Percentiles rank a stretch among this genome's conserved stretches.
phyloP scores from a whole-genome alignment of 2,329 filamentous ascomycete genomes.

The Aspergillus unguis region DNA sequence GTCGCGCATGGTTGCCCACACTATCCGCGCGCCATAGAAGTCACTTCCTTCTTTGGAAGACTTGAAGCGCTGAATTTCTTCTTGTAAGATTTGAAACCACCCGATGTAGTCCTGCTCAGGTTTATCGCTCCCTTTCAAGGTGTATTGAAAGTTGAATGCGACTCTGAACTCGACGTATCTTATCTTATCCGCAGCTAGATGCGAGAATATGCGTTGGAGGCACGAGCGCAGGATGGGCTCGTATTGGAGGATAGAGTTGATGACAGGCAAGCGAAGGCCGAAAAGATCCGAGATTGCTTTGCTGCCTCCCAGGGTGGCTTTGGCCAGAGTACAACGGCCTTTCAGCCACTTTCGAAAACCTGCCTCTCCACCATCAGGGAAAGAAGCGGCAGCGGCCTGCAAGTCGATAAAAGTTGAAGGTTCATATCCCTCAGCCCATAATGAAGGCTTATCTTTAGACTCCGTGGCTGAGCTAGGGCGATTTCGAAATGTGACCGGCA shows the following conservation, averaged over 20 bases:
- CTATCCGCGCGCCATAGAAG: constrained; percentile 82
- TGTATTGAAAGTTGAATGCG: constrained; percentile 70
- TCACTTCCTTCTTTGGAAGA: constrained; percentile 63
- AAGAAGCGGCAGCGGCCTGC: constrained; percentile 64
- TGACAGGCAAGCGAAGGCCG: constrained; percentile 66
- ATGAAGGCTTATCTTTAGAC: constrained; percentile 44
- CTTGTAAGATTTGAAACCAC: constrained; percentile 69
- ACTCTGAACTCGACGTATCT: constrained; percentile 79
- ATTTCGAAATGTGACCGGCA: constrained; percentile 62
- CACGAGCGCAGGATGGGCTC: constrained; percentile 84
- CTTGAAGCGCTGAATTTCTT: constrained; percentile 76
- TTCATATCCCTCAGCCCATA: constrained; percentile 67
- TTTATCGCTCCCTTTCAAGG: constrained; percentile 59
- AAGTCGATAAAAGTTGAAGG: constrained; percentile 58
- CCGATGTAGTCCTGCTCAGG: constrained; percentile 66
- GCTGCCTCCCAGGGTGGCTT: constrained; percentile 73
- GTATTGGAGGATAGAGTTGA: constrained; percentile 76
- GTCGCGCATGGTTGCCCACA: constrained; percentile 74
- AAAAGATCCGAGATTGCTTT: constrained; percentile 79
- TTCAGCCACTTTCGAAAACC: constrained; percentile 78
- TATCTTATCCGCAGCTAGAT: constrained; percentile 76
- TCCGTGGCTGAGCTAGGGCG: constrained; percentile 46
- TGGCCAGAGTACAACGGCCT: constrained; percentile 66
- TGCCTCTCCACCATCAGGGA: constrained; percentile 66
- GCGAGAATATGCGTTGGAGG: constrained; percentile 65